Percentiles rank a stretch among this genome's conserved stretches.
Conservation (phyloP, 208 protist species). For the Endotrypanum monterogeii region DNA sequence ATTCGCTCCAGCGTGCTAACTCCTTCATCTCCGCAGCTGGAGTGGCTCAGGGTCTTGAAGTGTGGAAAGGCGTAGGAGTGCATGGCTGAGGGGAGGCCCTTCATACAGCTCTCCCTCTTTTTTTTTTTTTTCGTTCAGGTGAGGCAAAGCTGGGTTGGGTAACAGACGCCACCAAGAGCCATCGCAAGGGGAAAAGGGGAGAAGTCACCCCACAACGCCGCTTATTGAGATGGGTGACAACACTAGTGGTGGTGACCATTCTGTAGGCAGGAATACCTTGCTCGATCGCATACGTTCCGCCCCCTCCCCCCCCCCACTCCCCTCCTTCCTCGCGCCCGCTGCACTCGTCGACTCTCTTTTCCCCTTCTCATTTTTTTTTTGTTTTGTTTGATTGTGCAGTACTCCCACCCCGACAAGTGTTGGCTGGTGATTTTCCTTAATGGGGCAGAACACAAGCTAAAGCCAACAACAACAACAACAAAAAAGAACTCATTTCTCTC, state of each 20-base stretch:
- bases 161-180: no score
- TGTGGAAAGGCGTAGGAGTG: no score
- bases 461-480: no score
- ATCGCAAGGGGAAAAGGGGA: no score
- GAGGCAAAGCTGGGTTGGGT: no score
- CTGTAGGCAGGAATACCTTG: neutral
- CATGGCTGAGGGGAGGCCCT: no score
- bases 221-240: neutral
- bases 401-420: neutral
- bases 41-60: no score
- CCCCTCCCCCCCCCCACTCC: neutral
- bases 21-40: neutral
- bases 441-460: no score
- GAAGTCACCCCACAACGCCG: neutral
- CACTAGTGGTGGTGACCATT: neutral
- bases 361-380: neutral
- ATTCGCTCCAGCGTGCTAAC: neutral
- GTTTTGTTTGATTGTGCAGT: no score
- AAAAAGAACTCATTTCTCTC: no score
- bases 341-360: neutral
- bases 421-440: neutral
- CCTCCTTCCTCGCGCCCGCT: neutral
- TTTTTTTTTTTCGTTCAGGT: no score
- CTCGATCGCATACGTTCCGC: neutral
- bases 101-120: no score